Base-by-base conservation (phyloP, 148 eudicot genomes). In the Cornus florida region DNA sequence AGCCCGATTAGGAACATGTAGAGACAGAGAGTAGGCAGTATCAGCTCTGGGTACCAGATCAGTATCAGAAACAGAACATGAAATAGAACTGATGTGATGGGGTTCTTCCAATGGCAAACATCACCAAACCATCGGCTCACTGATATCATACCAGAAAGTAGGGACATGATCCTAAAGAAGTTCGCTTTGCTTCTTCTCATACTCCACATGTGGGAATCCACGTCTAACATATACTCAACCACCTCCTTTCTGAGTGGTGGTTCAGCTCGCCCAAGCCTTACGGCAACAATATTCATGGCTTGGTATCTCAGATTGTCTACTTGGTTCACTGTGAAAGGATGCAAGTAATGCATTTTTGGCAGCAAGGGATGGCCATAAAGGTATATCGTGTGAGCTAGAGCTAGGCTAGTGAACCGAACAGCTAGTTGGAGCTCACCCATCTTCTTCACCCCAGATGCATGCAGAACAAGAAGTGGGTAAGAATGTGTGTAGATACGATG, bases 131-230 rank as follows among this genome's bases (percentile, higher is more conserved):
- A 86, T 22, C 75, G 72, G 72, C 75, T 81, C 43, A 80, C 23
- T 1, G 89, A 83, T 16, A 86, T 68, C 60, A 71, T 16, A 1
- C 86, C 79, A 0, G 86, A 86, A 5, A 83, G 71, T 3, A 86
- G 78, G 5, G 89, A 83, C 83, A 86, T 86, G 33, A 86, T 77
- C 28, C 88, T 32, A 64, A 83, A 86, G 84, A 86, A 86, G 70
- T 86, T 86, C 17, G 89, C 89, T 69, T 86, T 85, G 81, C 88
- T 85, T 80, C 88, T 67, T 75, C 88, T 86, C 86, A 86, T 86
- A 62, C 84, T 83, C 89, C 89, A 86, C 84, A 86, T 86, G 73
- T 83, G 82, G 35, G 84, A 83, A 86, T 86, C 89, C 2, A 83
- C 89, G 73, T 86, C 86, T 24, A 86, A 33, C 86, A 86, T 86